phyloP scores from a whole-genome alignment of 1,284 basidiomycete genomes.

The Malassezia equina region DNA sequence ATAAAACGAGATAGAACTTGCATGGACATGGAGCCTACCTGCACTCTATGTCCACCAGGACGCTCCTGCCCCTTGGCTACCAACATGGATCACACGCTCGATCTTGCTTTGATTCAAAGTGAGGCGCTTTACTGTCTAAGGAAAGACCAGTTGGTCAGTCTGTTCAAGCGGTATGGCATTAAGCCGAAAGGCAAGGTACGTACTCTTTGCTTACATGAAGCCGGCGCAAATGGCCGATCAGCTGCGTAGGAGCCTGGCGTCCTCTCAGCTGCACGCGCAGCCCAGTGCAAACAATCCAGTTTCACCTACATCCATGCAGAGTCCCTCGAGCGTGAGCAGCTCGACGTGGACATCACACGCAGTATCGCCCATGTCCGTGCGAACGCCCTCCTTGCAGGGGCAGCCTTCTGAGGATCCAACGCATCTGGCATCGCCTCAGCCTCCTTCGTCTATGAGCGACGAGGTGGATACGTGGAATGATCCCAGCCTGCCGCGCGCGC shows the following conservation, averaged over 20 bases:
- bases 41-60: background rate
- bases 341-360: background rate
- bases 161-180: constrained; percentile 14
- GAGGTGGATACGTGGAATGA: background rate
- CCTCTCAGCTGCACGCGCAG: background rate
- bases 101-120: constrained; percentile 14
- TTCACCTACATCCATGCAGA: background rate
- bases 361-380: background rate
- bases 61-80: background rate
- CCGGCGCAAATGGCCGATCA: constrained; percentile 6
- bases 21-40: background rate
- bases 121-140: constrained; percentile 15
- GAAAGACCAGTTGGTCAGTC: constrained; percentile 12
- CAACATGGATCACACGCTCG: constrained; percentile 2
- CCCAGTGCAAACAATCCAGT: background rate
- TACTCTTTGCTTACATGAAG: background rate
- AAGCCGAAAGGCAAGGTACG: constrained; percentile 14
- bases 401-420: background rate
- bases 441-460: background rate
- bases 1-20: background rate
- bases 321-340: background rate
- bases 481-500: background rate
- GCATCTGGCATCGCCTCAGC: background rate
- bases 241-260: constrained; percentile 7
- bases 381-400: background rate